A percentile compares a stretch with the other conserved stretches of the same genome.
Evolutionary conservation across 2,329 filamentous ascomycete species (phyloP).

Genomic region (Elsinoe batatas): DNA sequence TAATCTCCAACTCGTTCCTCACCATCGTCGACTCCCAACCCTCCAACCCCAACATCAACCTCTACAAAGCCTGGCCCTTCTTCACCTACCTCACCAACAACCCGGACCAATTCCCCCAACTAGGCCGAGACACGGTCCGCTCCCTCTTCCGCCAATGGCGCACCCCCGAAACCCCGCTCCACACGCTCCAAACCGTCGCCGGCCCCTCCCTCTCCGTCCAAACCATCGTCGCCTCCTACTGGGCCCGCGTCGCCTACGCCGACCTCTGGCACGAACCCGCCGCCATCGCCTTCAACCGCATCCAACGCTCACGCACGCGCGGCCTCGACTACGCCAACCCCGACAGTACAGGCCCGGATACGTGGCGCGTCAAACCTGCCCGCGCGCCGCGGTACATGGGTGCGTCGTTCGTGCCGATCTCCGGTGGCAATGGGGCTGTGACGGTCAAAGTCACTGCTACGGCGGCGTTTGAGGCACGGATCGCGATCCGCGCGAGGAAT

Average conservation of each 20-base stretch:
- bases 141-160: conserved; percentile 34
- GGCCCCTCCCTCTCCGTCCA: conserved; percentile 23
- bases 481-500: conserved; percentile 31
- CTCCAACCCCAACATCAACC: conserved; percentile 31
- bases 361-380: conserved; percentile 35
- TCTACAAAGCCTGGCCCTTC: conserved; percentile 46
- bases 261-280: conserved; percentile 36
- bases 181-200: conserved; percentile 34
- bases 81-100: conserved; percentile 41
- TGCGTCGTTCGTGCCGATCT: conserved; percentile 39
- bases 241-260: conserved; percentile 45
- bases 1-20: conserved; percentile 38
- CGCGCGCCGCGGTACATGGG: conserved; percentile 42
- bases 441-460: conserved; percentile 27
- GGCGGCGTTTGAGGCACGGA: conserved; percentile 32
- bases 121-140: conserved; percentile 19
- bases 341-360: conserved; percentile 27
- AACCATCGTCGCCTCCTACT: conserved; percentile 39
- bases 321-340: conserved; percentile 37
- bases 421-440: conserved; percentile 24
- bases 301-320: conserved; percentile 26
- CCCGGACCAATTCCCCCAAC: conserved; percentile 32
- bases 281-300: conserved; percentile 31
- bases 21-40: conserved; percentile 37
- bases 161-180: conserved; percentile 43